A percentile compares a stretch with the other conserved stretches of the same genome.
Conservation (phyloP, 805 yeast genomes). For the Yamadazyma paraphyllophila region DNA sequence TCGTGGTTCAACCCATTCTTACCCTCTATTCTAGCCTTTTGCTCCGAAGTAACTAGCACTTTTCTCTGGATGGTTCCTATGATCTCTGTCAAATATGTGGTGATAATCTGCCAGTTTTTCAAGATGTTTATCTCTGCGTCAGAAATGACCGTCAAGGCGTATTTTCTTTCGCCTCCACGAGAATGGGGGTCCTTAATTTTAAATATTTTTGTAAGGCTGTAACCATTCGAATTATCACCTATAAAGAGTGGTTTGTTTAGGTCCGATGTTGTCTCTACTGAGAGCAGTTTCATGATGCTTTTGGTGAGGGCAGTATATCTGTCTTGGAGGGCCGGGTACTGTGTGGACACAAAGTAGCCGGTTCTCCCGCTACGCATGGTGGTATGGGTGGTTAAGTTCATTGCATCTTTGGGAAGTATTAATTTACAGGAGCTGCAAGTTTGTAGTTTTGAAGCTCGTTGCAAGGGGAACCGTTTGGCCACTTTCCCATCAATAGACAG, state of each 20-base stretch:
- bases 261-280: slow-evolving; percentile 65
- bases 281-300: slow-evolving; percentile 59
- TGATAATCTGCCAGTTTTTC: slow-evolving; percentile 53
- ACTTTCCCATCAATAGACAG: slow-evolving; percentile 18
- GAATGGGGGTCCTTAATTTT: slow-evolving; percentile 64
- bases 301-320: slow-evolving; percentile 56
- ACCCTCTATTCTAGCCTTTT: slow-evolving; percentile 7
- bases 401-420: slow-evolving; percentile 41
- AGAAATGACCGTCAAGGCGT: slow-evolving; percentile 55
- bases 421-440: slow-evolving; percentile 62
- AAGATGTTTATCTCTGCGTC: slow-evolving; percentile 54
- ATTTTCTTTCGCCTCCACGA: slow-evolving; percentile 71
- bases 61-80: slow-evolving; percentile 29
- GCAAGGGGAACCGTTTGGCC: slow-evolving; percentile 27
- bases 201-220: slow-evolving; percentile 58
- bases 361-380: slow-evolving; percentile 17
- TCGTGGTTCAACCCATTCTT: slow-evolving; percentile 37
- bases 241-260: slow-evolving; percentile 59
- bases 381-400: slow-evolving; percentile 20
- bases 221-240: slow-evolving; percentile 62
- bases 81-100: slow-evolving; percentile 29
- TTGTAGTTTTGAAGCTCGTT: slow-evolving; percentile 41
- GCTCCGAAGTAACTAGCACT: slow-evolving; percentile 15
- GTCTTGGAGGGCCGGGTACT: slow-evolving; percentile 51
- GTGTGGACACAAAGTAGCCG: slow-evolving; percentile 48